Percentiles rank a stretch among this genome's conserved stretches.
These are phyloP conservation scores for Eimeria necatrix DNA, from an alignment of 169 alveolate species.

Conservation along the genomic window DNA sequence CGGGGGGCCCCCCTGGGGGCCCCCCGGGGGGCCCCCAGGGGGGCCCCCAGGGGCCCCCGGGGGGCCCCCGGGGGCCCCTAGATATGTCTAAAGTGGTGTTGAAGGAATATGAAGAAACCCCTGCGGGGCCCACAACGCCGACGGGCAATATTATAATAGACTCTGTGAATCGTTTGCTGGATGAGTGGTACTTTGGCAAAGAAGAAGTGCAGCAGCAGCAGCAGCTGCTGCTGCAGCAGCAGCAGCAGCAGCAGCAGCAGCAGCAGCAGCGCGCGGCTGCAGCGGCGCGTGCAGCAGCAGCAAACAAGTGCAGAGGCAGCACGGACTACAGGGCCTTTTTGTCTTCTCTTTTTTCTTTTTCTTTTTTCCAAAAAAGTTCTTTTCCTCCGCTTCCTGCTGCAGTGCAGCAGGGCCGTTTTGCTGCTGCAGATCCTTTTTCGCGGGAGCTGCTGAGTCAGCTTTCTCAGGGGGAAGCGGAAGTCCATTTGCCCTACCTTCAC, in stretches of 20 bases:
- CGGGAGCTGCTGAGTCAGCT: slow-evolving; percentile 9
- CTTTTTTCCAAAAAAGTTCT: not conserved
- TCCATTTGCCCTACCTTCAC: slow-evolving; percentile 5
- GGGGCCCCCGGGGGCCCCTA: not conserved
- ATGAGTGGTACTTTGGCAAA: not conserved
- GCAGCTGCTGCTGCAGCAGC: not conserved
- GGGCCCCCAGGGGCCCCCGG: no score
- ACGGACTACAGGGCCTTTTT: not conserved
- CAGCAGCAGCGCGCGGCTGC: slow-evolving; percentile 19
- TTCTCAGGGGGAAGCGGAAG: not conserved
- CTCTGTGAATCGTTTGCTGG: not conserved
- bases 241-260: slow-evolving; percentile 12
- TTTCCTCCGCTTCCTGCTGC: not conserved
- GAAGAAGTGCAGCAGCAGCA: slow-evolving; percentile 9
- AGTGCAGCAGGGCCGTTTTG: not conserved
- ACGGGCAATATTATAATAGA: not conserved
- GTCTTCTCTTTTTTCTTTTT: not conserved
- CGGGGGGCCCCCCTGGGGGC: no score
- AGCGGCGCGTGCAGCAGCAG: not conserved
- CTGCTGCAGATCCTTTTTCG: not conserved
- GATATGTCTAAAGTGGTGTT: not conserved
- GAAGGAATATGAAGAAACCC: not conserved
- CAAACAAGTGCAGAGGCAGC: not conserved
- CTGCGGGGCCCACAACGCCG: not conserved
- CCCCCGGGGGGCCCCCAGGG: no score